Evolutionary conservation across 805 yeast species (phyloP).

Genomic region (Phaffomyces opuntiae): DNA sequence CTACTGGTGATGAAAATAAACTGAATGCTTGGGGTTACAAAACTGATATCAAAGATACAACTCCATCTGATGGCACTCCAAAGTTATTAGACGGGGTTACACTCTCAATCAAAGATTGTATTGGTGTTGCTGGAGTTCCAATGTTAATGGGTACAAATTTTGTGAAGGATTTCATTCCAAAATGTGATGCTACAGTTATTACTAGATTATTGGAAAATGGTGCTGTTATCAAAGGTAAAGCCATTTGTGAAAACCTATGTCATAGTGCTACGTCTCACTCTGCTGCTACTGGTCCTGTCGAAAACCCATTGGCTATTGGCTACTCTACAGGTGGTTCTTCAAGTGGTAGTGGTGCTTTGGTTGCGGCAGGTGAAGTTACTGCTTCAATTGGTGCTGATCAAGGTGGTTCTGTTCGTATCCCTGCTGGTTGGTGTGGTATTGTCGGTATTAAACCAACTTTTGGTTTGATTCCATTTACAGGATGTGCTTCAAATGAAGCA

Average conservation of each 20-base stretch:
- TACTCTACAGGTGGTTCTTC: constrained; percentile 5
- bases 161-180: neutral
- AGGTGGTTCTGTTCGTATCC: constrained; percentile 4
- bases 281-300: constrained; percentile 4
- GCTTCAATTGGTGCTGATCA: constrained; percentile 4
- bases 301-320: constrained; percentile 1
- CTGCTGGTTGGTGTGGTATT: constrained; percentile 2
- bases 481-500: constrained; percentile 2
- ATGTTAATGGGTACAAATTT: constrained; percentile 2
- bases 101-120: neutral
- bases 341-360: constrained; percentile 1
- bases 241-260: constrained; percentile 2
- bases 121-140: constrained; percentile 3
- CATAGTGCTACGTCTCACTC: constrained; percentile 4
- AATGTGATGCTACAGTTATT: constrained; percentile 1
- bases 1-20: constrained; percentile 1
- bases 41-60: neutral
- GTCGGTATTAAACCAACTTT: constrained; percentile 4
- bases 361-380: constrained; percentile 1
- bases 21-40: constrained; percentile 2
- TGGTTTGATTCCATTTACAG: constrained; percentile 2
- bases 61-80: neutral
- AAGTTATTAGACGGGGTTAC: neutral
- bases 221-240: constrained; percentile 1
- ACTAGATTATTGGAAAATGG: constrained; percentile 1